Conservation (phyloP, 2,329 filamentous ascomycete species). For the Pseudogymnoascus sp. region DNA sequence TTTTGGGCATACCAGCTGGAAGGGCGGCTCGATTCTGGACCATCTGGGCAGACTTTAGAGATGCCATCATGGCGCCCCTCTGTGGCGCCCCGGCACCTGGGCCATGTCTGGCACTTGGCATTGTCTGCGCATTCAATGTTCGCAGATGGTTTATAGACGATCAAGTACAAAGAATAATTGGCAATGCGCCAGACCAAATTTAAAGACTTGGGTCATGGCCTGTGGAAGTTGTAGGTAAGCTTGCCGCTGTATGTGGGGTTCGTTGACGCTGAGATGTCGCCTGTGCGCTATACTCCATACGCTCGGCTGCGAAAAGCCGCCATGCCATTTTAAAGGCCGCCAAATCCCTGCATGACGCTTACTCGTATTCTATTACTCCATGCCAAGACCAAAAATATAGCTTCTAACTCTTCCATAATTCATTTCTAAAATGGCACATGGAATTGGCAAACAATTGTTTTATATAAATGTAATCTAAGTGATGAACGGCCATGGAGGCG, state of each 20-base stretch:
- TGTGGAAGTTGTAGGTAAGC: background rate
- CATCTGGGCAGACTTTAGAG: conserved; percentile 74
- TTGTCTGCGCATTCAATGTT: conserved; percentile 21
- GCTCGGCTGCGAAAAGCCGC: conserved; percentile 4
- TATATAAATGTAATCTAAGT: background rate
- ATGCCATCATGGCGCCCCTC: conserved; percentile 57
- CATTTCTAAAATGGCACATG: background rate
- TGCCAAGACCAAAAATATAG: background rate
- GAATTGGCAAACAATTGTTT: background rate
- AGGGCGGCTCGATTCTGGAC: conserved; percentile 68
- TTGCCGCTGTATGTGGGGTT: background rate
- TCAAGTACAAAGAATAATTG: background rate
- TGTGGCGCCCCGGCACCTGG: conserved; percentile 17
- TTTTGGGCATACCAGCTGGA: conserved; percentile 61
- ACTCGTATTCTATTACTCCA: background rate
- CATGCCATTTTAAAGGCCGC: background rate
- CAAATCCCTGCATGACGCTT: conserved; percentile 4
- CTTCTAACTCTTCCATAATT: background rate
- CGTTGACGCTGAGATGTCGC: conserved; percentile 8
- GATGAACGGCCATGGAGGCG: background rate
- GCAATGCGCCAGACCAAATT: background rate
- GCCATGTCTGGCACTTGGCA: conserved; percentile 38
- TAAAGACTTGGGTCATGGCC: conserved; percentile 4
- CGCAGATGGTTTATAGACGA: background rate
- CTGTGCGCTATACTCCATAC: conserved; percentile 7